Base-by-base conservation (phyloP, 805 yeast genomes). In the Candida boleticola region DNA sequence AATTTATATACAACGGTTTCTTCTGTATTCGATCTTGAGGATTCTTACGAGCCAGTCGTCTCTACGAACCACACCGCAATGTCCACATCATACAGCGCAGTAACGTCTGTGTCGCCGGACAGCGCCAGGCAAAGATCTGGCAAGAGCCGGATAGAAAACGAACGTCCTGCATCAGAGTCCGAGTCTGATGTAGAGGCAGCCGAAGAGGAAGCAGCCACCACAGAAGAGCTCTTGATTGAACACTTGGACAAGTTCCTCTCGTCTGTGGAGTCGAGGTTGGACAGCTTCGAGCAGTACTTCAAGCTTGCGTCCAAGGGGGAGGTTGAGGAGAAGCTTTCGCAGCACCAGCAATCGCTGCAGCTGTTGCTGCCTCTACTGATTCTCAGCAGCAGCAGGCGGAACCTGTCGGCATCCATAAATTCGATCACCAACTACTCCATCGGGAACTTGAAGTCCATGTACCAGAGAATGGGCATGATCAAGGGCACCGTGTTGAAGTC, bases 201-300 rank as follows among this genome's bases (percentile, higher is more conserved):
- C 6, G 36, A 33, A 4, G 27, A 33, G 20, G 32, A 38, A 11
- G 17, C 5, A 9, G 23, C 29, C 13, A 29, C 65, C 1, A 61
- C 73, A 0, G 75, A 70, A 37, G 75, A 69, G 48, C 41, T 64
- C 2, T 55, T 70, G 43, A 64, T 69, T 5, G 74, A 69, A 42
- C 65, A 63, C 39, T 48, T 70, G 27, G 75, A 70, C 41, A 48
- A 50, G n/a, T 70, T 70, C 41, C 53, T 70, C 17, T 60, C 71
- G n/a, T 64, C 71, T 6, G 63, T 70, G n/a, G 75, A 70, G 45
- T 58, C 67, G 10, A 48, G 73, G 18, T 47, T 70, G 26, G 69
- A 64, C 36, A 61, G 58, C 37, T 70, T 70, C 44, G 75, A 70
- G 37, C 62, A 59, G 45, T 70, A 60, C 44, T 69, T 69, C 50